These are phyloP conservation scores for Martensiomyces pterosporus DNA, from an alignment of 192 early-diverging fungal genomes.

Conservation along the genomic window DNA sequence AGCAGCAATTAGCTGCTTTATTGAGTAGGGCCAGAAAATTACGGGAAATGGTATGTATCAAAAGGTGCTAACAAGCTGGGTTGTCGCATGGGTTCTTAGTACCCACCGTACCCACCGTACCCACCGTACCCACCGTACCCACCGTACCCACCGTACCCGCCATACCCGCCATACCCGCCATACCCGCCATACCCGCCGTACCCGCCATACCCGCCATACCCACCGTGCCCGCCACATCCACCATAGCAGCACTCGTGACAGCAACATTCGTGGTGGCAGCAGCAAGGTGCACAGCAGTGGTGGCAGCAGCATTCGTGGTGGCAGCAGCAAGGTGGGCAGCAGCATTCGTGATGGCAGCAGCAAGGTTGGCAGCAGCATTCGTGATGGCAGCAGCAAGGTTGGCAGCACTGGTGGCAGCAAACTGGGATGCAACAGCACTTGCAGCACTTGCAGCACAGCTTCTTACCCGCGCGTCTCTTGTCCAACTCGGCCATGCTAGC, in stretches of 20 bases:
- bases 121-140: conserved; percentile 10
- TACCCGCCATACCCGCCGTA: too few relatives aligned
- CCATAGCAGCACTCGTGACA: neutral
- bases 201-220: conserved; percentile 3
- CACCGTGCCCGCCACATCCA: conserved; percentile 7
- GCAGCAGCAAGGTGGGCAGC: conserved; percentile 15
- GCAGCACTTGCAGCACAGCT: conserved; percentile 38
- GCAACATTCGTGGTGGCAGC: neutral
- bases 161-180: too few relatives aligned
- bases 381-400: conserved; percentile 13
- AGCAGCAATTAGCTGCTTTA: too few relatives aligned
- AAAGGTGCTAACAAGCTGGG: neutral
- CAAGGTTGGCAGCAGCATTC: conserved; percentile 22
- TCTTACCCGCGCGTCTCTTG: too few relatives aligned
- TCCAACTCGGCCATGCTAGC: too few relatives aligned
- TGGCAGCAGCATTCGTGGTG: neutral
- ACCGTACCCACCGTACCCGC: too few relatives aligned
- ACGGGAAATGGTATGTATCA: too few relatives aligned
- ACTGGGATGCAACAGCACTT: conserved; percentile 34
- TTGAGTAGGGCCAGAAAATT: too few relatives aligned
- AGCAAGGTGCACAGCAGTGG: neutral
- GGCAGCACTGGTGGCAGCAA: conserved; percentile 33
- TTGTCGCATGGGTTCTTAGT: neutral
- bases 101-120: conserved; percentile 3
- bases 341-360: conserved; percentile 27